Evolutionary conservation across 352 stramenopile genomes (phyloP), one percentile per base, ranked within the genome.

Genomic region (Elongisporangium undulatum): DNA sequence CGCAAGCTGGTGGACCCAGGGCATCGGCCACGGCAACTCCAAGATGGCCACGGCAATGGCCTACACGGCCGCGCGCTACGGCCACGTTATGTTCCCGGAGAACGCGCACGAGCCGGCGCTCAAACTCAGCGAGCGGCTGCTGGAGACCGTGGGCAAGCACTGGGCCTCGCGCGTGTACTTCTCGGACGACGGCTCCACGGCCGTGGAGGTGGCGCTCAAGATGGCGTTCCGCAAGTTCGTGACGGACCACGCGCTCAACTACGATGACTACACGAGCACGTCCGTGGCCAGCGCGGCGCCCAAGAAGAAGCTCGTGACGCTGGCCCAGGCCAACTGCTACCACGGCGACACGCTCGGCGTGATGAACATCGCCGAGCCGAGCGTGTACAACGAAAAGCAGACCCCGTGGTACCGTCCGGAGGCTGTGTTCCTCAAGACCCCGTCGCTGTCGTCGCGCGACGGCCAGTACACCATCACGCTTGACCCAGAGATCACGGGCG

Each of bases 1-100:
- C 38, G 91, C 91, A 49, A 97, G 87, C 55, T 97, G 91, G 91
- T 97, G 92, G 92, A 98, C 92, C 15, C 92, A 97, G 62, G 91
- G 90, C 34, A 74, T 97, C 20, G 92, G 92, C 19, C 90, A 97
- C 56, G 89, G 89, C 38, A 95, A 97, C 58, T 69, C 77, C 13
- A 95, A 94, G 63, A 88, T 97, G 78, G 82, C 80, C 19, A 88
- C 91, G 9, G 77, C 90, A 8, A 68, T 97, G 39, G 90, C 87
- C n/a, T 95, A 95, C 56, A 87, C 90, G 21, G 87, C 90, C 23
- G 89, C 86, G 13, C 85, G 90, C 23, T 98, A 97, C 48, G 92
- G 92, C 38, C 91, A 97, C 74, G 78, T 97, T 34, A 96, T 97
- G 78, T 98, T 98, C 63, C 89, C 90, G 2, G 86, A 95, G 49